These are phyloP conservation scores for Mortierella sp. DNA, from an alignment of 371 early-diverging fungal genomes.

Conservation along the genomic window DNA sequence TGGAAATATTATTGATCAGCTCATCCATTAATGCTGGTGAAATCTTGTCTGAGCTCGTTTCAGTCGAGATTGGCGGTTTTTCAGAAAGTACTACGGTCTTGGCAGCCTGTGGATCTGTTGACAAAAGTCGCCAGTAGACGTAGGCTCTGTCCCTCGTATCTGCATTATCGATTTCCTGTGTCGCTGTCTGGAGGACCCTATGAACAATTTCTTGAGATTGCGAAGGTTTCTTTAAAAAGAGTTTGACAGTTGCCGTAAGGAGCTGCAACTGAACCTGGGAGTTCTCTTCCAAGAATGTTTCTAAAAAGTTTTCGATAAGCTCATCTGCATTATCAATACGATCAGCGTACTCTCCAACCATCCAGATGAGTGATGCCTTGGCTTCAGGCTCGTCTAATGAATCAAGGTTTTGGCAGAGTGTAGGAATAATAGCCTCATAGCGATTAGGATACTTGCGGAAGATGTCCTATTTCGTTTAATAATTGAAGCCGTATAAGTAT, in stretches of 20 bases:
- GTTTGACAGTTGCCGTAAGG: constrained; percentile 95
- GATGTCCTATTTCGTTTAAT: constrained; percentile 73
- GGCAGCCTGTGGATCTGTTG: constrained; percentile 87
- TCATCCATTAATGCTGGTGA: constrained; percentile 82
- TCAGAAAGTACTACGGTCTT: constrained; percentile 87
- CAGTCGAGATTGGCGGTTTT: constrained; percentile 92
- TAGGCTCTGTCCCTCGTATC: constrained; percentile 98
- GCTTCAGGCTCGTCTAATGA: constrained; percentile 94
- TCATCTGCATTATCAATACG: constrained; percentile 90
- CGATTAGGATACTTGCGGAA: constrained; percentile 93
- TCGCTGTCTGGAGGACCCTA: constrained; percentile 91
- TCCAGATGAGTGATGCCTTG: constrained; percentile 94
- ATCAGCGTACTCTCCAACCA: constrained; percentile 97
- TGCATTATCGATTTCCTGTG: constrained; percentile 94
- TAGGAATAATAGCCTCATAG: constrained; percentile 89
- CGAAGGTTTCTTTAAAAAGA: constrained; percentile 92
- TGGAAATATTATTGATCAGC: constrained; percentile 87
- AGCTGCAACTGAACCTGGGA: constrained; percentile 91
- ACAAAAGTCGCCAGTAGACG: constrained; percentile 97
- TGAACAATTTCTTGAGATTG: constrained; percentile 92
- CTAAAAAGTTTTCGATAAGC: constrained; percentile 81
- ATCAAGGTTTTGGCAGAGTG: constrained; percentile 92
- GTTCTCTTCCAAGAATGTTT: constrained; percentile 81
- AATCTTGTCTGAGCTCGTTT: constrained; percentile 68
- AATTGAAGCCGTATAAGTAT: background rate